A percentile compares a stretch with the other conserved stretches of the same genome.
Conservation (phyloP, 495 filamentous ascomycete species). For the Aspergillus sclerotioniger region DNA sequence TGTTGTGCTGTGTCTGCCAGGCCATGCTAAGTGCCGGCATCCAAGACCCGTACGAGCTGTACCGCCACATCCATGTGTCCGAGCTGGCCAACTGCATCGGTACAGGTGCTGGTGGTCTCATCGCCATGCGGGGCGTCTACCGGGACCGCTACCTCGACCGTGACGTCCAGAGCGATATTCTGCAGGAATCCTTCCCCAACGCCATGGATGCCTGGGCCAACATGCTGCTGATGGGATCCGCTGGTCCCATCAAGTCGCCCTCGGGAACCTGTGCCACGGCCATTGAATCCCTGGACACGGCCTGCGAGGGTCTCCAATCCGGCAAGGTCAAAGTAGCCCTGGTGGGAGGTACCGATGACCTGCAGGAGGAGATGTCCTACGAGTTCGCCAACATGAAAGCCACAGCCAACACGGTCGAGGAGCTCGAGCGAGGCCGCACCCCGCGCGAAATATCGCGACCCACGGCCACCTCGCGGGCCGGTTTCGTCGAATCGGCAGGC, state of each 20-base stretch:
- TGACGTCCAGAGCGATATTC: slow-evolving; percentile 92
- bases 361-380: slow-evolving; percentile 95
- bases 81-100: slow-evolving; percentile 96
- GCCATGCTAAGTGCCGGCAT: slow-evolving; percentile 85
- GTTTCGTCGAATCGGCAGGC: slow-evolving; percentile 98
- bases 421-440: slow-evolving; percentile 88
- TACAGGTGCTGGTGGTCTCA: slow-evolving; percentile 80
- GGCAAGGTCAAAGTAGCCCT: slow-evolving; percentile 94
- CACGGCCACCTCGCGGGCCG: slow-evolving; percentile 88
- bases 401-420: slow-evolving; percentile 89
- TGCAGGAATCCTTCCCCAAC: slow-evolving; percentile 99
- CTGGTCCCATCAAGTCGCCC: slow-evolving; percentile 97
- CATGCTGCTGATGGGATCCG: slow-evolving; percentile 92
- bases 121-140: slow-evolving; percentile 84
- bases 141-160: slow-evolving; percentile 92
- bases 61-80: slow-evolving; percentile 96
- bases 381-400: slow-evolving; percentile 99
- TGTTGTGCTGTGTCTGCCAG: slow-evolving; percentile 87
- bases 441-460: slow-evolving; percentile 95
- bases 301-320: slow-evolving; percentile 93
- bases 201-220: slow-evolving; percentile 99
- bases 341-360: slow-evolving; percentile 96
- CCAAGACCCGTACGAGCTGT: slow-evolving; percentile 97
- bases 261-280: slow-evolving; percentile 95
- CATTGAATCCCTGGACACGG: slow-evolving; percentile 92